Base-by-base conservation (phyloP, 305 asterid species). In the Fraxinus velutina region DNA sequence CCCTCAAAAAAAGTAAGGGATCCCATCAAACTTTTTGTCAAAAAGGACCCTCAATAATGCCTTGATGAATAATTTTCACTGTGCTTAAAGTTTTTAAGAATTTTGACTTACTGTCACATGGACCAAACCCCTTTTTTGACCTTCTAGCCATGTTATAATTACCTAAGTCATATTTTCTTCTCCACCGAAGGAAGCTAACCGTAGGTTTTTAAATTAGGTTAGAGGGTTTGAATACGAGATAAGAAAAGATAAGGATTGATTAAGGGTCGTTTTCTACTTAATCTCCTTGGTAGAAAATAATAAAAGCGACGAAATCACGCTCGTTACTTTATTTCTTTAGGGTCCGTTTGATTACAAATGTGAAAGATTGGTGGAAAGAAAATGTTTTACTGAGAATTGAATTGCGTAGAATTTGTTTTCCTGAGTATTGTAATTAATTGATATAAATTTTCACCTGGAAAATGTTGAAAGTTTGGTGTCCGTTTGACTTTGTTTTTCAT, bases 41-140 rank as follows among this genome's bases (percentile, higher is more conserved):
- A 80, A 84, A 74, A 55, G 78, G 80, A 79, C 78, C 82, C 85
- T 85, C 85, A 85, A 85, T 87, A 83, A 85, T 87, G 83, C 90
- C 90, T 85, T 85, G 81, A 83, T 85, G 22, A 71, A 83, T 71
- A 62, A 44, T 24, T 47, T 34, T 62, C 32, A 55, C 87, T 52
- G 37, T 80, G 4, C 82, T 70, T 83, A 37, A 5, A 76, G 50
- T 62, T 64, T 66, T 66, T n/a, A 55, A 66, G 37, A 66, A 66
- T 66, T 64, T 24, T 64, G 73, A 64, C 72, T 64, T 64, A 19
- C 70, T 57, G 70, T 57, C 70, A 22, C 0, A 19, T 19, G 70
- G 70, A 57, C 70, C 70, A 57, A 57, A 2, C 72, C 34, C 0
- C 0, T 22, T 24, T 62, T 8, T 64, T 64, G 72, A 64, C 72